Evolutionary conservation across 2,329 filamentous ascomycete species (phyloP).

Genomic region (Westerdykella sp.): DNA sequence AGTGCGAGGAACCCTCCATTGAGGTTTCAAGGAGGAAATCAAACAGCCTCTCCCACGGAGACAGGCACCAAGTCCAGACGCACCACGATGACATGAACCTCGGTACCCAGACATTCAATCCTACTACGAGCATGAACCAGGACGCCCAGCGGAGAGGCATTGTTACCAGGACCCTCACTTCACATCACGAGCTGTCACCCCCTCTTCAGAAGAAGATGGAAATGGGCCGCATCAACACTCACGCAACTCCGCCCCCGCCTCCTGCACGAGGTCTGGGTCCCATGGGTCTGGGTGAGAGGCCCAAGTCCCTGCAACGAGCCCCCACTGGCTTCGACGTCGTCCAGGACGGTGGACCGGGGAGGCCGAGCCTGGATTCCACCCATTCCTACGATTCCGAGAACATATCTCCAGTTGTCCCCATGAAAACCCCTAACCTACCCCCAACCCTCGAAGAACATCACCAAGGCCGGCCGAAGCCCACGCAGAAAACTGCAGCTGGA

Average conservation of each 20-base stretch:
- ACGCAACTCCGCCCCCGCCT: conserved; percentile 19
- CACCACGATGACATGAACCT: conserved; percentile 29
- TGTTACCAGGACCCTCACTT: conserved; percentile 30
- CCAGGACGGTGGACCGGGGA: conserved; percentile 9
- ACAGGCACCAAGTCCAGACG: conserved; percentile 13
- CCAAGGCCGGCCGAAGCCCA: conserved; percentile 49
- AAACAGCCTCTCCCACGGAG: conserved; percentile 13
- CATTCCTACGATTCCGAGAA: conserved; percentile 29
- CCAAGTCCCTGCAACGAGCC: conserved; percentile 23
- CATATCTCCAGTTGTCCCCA: conserved; percentile 17
- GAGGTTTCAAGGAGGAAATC: conserved; percentile 58
- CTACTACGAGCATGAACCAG: conserved; percentile 17
- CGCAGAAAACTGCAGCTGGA: conserved; percentile 56
- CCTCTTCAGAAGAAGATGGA: conserved; percentile 33
- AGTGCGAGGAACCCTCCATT: conserved; percentile 64
- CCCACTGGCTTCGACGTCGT: conserved; percentile 30
- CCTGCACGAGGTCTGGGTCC: conserved; percentile 24
- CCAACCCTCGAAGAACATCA: conserved; percentile 32
- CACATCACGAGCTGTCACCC: conserved; percentile 32
- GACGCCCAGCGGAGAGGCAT: conserved; percentile 21
- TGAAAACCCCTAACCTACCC: conserved; percentile 21
- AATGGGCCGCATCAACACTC: conserved; percentile 31
- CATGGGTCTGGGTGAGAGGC: conserved; percentile 34
- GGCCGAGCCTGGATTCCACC: conserved; percentile 29
- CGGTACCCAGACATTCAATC: conserved; percentile 21